Evolutionary conservation across 2,329 filamentous ascomycete species (phyloP).

Genomic region (Rhynchosporium graminicola): DNA sequence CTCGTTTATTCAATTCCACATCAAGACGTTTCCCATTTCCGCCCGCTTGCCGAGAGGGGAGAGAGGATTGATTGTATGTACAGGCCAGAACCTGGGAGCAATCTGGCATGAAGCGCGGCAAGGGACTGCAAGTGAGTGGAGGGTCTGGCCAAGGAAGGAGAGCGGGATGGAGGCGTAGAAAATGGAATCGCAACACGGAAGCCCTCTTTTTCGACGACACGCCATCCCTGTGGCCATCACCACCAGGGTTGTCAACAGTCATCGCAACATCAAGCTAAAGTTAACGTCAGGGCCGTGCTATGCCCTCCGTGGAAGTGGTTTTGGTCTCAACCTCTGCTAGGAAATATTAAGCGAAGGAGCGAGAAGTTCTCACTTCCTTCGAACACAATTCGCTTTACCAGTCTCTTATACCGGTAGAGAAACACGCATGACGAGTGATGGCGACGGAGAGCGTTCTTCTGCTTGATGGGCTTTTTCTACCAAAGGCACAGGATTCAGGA

Average conservation of each 20-base stretch:
- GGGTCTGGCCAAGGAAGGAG: background rate
- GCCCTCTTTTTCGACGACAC: background rate
- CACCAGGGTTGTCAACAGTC: background rate
- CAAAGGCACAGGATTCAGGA: slow-evolving; percentile 3
- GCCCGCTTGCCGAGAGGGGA: background rate
- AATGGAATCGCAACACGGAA: background rate
- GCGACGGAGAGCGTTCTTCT: background rate
- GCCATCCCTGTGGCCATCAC: slow-evolving; percentile 5
- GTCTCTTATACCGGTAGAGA: background rate
- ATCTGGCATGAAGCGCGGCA: background rate
- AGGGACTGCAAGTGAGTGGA: background rate
- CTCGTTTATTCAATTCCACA: background rate
- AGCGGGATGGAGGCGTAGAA: slow-evolving; percentile 9
- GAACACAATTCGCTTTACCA: background rate
- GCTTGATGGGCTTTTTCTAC: background rate
- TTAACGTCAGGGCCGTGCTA: background rate
- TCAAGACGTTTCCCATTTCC: background rate
- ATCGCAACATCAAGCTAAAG: background rate
- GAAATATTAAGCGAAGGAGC: background rate
- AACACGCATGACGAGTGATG: background rate
- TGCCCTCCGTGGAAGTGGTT: background rate
- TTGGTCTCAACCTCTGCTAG: slow-evolving; percentile 4
- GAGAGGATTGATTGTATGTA: background rate
- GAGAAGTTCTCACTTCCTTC: background rate
- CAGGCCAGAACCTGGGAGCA: background rate